A percentile compares a stretch with the other conserved stretches of the same genome.
Conservation (phyloP, 805 yeast species). For the Ogataea siamensis region DNA sequence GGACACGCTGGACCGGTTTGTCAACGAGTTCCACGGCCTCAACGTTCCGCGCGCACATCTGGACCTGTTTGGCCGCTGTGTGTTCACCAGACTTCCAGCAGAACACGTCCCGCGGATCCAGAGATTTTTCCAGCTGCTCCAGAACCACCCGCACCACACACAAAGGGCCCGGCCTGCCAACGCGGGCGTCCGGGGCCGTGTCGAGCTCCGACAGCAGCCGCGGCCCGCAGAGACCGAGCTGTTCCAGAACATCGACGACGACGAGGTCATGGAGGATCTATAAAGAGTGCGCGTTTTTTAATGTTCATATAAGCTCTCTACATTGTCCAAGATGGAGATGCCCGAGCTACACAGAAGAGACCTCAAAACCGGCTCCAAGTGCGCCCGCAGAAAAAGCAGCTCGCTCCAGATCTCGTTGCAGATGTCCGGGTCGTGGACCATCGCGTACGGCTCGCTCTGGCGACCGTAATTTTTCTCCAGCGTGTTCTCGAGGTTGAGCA, state of each 20-base stretch:
- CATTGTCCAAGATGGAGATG: slow-evolving; percentile 4
- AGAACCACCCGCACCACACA: slow-evolving; percentile 21
- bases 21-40: slow-evolving; percentile 30
- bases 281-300: slow-evolving; percentile 5
- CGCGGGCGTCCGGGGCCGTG: slow-evolving; percentile 8
- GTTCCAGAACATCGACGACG: slow-evolving; percentile 40
- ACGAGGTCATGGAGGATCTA: slow-evolving; percentile 42
- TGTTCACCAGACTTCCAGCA: slow-evolving; percentile 30
- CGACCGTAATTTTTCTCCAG: slow-evolving; percentile 20
- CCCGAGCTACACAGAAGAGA: slow-evolving; percentile 5
- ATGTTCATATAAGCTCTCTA: slow-evolving; percentile 12
- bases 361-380: slow-evolving; percentile 13
- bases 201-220: slow-evolving; percentile 11
- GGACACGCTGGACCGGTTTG: slow-evolving; percentile 28
- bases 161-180: slow-evolving; percentile 11
- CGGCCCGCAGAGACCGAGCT: slow-evolving; percentile 22
- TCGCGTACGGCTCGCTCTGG: slow-evolving; percentile 21
- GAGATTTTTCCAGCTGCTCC: slow-evolving; percentile 31
- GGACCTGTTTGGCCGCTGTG: slow-evolving; percentile 32
- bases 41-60: slow-evolving; percentile 28
- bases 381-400: slow-evolving; percentile 10
- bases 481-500: slow-evolving; percentile 20
- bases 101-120: slow-evolving; percentile 33
- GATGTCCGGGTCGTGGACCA: slow-evolving; percentile 20
- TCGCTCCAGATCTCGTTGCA: slow-evolving; percentile 16